Evolutionary conservation across 208 protist species (phyloP).

Genomic region (Acanthamoeba lenticulata): DNA sequence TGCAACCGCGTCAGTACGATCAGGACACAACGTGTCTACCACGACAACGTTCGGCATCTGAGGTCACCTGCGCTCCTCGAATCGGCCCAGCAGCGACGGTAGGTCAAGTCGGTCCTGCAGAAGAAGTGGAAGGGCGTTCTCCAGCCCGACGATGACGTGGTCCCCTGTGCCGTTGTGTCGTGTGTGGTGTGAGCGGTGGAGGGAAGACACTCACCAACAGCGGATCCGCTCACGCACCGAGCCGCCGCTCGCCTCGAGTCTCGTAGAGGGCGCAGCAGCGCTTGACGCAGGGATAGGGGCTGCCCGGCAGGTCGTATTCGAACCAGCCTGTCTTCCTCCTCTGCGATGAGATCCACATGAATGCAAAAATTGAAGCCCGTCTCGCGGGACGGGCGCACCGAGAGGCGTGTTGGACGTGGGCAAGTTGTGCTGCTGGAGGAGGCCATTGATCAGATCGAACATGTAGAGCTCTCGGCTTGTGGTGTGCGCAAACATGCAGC

Average conservation of each 20-base stretch:
- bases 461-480: constrained; percentile 59
- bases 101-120: constrained; percentile 4
- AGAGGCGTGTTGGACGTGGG: constrained; percentile 53
- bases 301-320: not conserved
- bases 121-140: constrained; percentile 29
- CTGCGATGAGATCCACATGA: not conserved
- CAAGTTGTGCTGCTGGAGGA: not conserved
- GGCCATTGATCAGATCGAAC: constrained; percentile 1
- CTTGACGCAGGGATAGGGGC: constrained; percentile 64
- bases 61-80: constrained; percentile 15
- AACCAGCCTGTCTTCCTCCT: constrained; percentile 16
- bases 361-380: not conserved
- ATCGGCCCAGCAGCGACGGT: not conserved
- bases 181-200: too few relatives aligned
- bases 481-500: constrained; percentile 66
- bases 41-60: too few relatives aligned
- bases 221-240: not conserved
- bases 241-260: constrained; percentile 61
- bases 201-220: too few relatives aligned
- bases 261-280: constrained; percentile 70
- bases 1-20: not conserved
- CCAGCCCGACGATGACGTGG: constrained; percentile 53
- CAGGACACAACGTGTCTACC: too few relatives aligned
- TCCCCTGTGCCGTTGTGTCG: not conserved
- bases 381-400: not conserved